These are phyloP conservation scores for Schizophyllum commune DNA, from an alignment of 1,284 basidiomycete species.

Conservation along the genomic window DNA sequence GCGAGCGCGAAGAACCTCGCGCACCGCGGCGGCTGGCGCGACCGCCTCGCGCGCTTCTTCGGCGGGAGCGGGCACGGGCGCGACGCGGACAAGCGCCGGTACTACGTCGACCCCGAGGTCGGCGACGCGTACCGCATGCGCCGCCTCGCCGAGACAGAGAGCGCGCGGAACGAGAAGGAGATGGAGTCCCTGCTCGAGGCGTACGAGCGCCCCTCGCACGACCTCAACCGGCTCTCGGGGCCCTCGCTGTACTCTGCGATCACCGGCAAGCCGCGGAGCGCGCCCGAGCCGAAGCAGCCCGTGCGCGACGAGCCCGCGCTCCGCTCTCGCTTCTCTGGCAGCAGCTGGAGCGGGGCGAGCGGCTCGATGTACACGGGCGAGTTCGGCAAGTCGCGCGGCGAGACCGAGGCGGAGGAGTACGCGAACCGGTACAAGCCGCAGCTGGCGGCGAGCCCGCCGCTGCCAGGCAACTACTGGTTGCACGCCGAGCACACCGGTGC, in stretches of 20 bases:
- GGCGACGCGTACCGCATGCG: constrained; percentile 36
- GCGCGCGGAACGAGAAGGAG: constrained; percentile 37
- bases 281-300: constrained; percentile 62
- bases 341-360: constrained; percentile 21
- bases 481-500: neutral
- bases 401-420: constrained; percentile 56
- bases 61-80: constrained; percentile 22
- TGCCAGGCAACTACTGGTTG: neutral
- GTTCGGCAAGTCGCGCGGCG: constrained; percentile 2
- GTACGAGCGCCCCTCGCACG: constrained; percentile 38
- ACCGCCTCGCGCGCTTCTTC: constrained; percentile 49
- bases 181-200: constrained; percentile 44
- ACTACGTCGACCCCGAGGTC: constrained; percentile 11
- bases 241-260: constrained; percentile 61
- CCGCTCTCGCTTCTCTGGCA: constrained; percentile 24
- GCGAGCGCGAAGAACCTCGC: constrained; percentile 51
- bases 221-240: constrained; percentile 33
- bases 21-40: constrained; percentile 40
- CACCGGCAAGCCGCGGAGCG: constrained; percentile 50
- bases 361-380: constrained; percentile 16
- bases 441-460: constrained; percentile 19
- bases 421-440: constrained; percentile 35
- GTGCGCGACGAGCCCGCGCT: constrained; percentile 34
- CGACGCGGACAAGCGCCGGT: constrained; percentile 12
- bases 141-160: constrained; percentile 38